Percentiles rank a stretch among this genome's conserved stretches.
Evolutionary conservation across 129 eudicot species (phyloP).

Genomic region (Scalesia atractyloides): DNA sequence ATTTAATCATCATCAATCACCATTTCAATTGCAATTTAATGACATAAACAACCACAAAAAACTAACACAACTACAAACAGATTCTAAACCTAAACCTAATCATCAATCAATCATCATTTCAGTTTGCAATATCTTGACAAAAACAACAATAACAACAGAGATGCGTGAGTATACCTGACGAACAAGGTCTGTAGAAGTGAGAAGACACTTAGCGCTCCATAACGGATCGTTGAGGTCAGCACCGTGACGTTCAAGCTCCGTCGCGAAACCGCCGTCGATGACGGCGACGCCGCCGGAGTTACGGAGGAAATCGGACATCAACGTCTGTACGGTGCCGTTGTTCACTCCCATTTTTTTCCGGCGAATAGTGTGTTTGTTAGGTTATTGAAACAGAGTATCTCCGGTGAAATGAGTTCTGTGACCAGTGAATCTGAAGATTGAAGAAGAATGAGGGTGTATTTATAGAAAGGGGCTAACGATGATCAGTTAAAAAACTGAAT

Average conservation of each 20-base stretch:
- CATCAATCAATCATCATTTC: conserved; percentile 18
- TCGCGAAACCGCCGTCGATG: conserved; percentile 95
- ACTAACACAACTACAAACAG: background rate
- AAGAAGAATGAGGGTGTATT: background rate
- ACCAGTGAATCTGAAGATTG: conserved; percentile 10
- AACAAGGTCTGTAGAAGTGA: conserved; percentile 82
- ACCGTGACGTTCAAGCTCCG: conserved; percentile 97
- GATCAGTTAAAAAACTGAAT: conserved; percentile 6
- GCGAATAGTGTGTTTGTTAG: background rate
- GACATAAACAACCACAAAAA: background rate
- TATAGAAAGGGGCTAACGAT: conserved; percentile 28
- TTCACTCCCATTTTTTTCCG: conserved; percentile 45
- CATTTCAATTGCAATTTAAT: conserved; percentile 3
- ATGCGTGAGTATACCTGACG: conserved; percentile 48
- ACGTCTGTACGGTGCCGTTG: conserved; percentile 27
- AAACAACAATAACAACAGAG: background rate
- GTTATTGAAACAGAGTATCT: conserved; percentile 5
- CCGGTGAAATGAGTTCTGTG: conserved; percentile 22
- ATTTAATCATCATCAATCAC: conserved; percentile 10
- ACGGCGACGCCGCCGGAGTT: conserved; percentile 82
- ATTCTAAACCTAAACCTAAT: background rate
- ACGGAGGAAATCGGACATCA: conserved; percentile 68
- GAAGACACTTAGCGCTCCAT: conserved; percentile 98
- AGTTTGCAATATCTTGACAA: background rate
- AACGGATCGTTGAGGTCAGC: conserved; percentile 97